Evolutionary conservation across 129 eudicot genomes (phyloP), one percentile per base, ranked within the genome.

Genomic region (Heracleum sosnowskyi): DNA sequence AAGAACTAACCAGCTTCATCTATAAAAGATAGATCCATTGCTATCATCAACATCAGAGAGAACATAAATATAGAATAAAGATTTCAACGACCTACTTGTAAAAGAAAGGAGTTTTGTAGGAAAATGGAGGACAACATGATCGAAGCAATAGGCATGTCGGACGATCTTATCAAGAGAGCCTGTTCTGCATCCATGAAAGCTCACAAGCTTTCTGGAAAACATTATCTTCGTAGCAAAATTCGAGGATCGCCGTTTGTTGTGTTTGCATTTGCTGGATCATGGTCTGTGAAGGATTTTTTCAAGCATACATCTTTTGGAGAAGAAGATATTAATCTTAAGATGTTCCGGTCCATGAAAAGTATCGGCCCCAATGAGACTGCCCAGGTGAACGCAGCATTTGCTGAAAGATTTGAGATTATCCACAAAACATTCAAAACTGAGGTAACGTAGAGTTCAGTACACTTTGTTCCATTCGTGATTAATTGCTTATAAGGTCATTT

Each of bases 291-390:
- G 31, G 80, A 83, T 29, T 83, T 84, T 82, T 73, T 73, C 10
- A 44, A 15, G 33, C 12, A 73, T 29, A 68, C 57, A 22, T 80
- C 89, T 26, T 88, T 81, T 44, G 92, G 89, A 36, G 84, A 86
- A 44, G 44, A 79, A 13, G 79, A 85, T 69, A 79, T 88, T 47
- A 53, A 79, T 64, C 72, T 42, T 31, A 11, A 40, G 15, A 44
- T 72, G 79, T 88, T 88, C 74, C 89, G 89, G 15, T 88, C 87
- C 53, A 71, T 88, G 64, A 83, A 68, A 69, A 88, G 84, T 62
- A 73, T 88, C 13, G 89, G 92, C 24, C 77, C 17, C 34, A 79
- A 81, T 60, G 81, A 83, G n/a, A 46, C 75, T 9, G 92, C 86
- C 2, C 34, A 41, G 74, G 92, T 88, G 17, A 88, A 85, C 49